Conservation (phyloP, 441 rosid genomes). For the Brassica hybrid region DNA sequence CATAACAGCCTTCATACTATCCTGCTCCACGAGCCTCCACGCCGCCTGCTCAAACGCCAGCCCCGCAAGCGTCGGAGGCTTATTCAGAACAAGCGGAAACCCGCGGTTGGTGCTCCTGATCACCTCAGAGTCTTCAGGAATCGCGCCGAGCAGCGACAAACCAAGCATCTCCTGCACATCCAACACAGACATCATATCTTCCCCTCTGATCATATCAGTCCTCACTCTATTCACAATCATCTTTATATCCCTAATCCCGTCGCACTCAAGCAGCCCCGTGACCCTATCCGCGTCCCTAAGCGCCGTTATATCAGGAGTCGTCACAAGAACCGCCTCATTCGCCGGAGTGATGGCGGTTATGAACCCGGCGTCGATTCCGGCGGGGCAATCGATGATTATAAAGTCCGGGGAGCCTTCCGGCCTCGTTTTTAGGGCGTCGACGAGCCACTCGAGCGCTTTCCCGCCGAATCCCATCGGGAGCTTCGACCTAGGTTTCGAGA, state of each 20-base stretch:
- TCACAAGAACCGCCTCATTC: slow-evolving; percentile 83
- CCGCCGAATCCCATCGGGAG: slow-evolving; percentile 90
- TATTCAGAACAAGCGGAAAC: slow-evolving; percentile 83
- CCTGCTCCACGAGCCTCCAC: slow-evolving; percentile 97
- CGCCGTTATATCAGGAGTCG: slow-evolving; percentile 90
- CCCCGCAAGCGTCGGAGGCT: slow-evolving; percentile 96
- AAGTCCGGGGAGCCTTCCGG: slow-evolving; percentile 83
- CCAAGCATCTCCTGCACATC: slow-evolving; percentile 98
- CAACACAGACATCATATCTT: slow-evolving; percentile 97
- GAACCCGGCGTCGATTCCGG: slow-evolving; percentile 95
- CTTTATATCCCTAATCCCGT: slow-evolving; percentile 89
- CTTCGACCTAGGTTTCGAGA: slow-evolving; percentile 90
- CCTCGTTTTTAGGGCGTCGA: slow-evolving; percentile 72
- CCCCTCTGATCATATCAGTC: slow-evolving; percentile 97
- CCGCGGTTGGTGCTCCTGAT: slow-evolving; percentile 92
- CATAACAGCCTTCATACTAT: slow-evolving; percentile 96
- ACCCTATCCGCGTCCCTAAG: slow-evolving; percentile 91
- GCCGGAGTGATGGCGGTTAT: slow-evolving; percentile 96
- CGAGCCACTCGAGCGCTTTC: slow-evolving; percentile 87
- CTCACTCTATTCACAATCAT: slow-evolving; percentile 92
- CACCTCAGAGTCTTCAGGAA: slow-evolving; percentile 94
- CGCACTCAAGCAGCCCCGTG: slow-evolving; percentile 83
- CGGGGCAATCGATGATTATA: slow-evolving; percentile 87
- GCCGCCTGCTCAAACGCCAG: slow-evolving; percentile 98
- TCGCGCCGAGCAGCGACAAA: slow-evolving; percentile 76